Percentiles rank a stretch among this genome's conserved stretches.
Evolutionary conservation across 2,329 filamentous ascomycete species (phyloP).

Genomic region (Sclerotinia sclerotiorum): DNA sequence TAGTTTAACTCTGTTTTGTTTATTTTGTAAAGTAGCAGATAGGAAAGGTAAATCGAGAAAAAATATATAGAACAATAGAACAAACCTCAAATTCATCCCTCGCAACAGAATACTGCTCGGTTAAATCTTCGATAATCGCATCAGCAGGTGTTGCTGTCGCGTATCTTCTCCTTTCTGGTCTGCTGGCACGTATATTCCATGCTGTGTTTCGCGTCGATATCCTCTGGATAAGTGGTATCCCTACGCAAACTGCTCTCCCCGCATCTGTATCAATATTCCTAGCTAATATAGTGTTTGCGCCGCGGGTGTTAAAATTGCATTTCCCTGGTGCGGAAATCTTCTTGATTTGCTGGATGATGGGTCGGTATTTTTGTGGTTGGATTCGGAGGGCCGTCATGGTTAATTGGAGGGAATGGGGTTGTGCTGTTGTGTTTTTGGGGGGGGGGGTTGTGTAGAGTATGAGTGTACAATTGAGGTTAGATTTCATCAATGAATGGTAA

Average conservation of each 20-base stretch:
- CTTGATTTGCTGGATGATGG: not conserved
- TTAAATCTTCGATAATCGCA: slow-evolving; percentile 11
- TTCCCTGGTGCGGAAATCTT: not conserved
- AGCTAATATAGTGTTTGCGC: not conserved
- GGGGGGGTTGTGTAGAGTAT: too few species aligned
- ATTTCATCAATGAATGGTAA: not conserved
- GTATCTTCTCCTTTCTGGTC: not conserved
- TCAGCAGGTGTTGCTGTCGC: not conserved
- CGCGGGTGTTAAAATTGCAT: too few species aligned
- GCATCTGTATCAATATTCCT: not conserved
- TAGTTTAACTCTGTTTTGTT: not conserved
- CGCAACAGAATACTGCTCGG: slow-evolving; percentile 42
- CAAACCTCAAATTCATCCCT: slow-evolving; percentile 47
- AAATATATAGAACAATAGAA: too few species aligned
- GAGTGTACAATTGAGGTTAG: too few species aligned
- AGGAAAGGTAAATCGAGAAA: too few species aligned
- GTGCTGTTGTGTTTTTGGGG: not conserved
- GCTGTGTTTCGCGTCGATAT: not conserved
- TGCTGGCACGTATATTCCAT: not conserved
- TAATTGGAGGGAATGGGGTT: not conserved
- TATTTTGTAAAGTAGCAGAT: too few species aligned
- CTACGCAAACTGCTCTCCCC: not conserved
- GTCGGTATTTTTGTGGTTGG: not conserved
- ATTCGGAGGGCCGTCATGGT: not conserved
- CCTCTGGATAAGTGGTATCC: not conserved